These are phyloP conservation scores for Termitomyces heimii DNA, from an alignment of 768 basidiomycete species.

Conservation along the genomic window DNA sequence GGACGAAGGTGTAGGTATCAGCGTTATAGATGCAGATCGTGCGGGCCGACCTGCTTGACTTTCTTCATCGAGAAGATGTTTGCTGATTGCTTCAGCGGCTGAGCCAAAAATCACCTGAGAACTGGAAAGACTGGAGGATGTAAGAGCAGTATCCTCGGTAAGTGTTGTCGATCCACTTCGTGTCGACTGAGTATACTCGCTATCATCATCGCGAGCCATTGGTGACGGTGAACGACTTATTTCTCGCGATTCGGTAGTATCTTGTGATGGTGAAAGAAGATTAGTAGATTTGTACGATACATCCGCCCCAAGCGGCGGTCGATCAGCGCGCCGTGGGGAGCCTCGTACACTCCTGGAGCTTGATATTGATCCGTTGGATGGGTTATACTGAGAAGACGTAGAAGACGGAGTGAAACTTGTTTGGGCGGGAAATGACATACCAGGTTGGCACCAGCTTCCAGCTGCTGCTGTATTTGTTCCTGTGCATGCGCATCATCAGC, in stretches of 20 bases:
- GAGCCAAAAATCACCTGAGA: constrained; percentile 34
- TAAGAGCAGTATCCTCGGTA: constrained; percentile 51
- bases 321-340: constrained; percentile 57
- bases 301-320: constrained; percentile 35
- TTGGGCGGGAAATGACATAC: constrained; percentile 37
- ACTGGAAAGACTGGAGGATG: constrained; percentile 48
- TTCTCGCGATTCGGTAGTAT: constrained; percentile 35
- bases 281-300: constrained; percentile 33
- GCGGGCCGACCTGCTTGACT: constrained; percentile 35
- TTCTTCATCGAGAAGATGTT: constrained; percentile 48
- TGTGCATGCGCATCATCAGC: constrained; percentile 80
- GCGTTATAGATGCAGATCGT: constrained; percentile 23
- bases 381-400: constrained; percentile 47
- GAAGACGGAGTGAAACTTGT: background rate
- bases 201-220: constrained; percentile 47
- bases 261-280: constrained; percentile 39
- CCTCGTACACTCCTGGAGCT: constrained; percentile 65
- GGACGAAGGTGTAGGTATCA: constrained; percentile 21
- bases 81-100: constrained; percentile 57
- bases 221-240: constrained; percentile 38
- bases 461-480: constrained; percentile 82
- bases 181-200: constrained; percentile 48
- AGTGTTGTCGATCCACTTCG: constrained; percentile 30
- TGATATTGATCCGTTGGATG: constrained; percentile 50
- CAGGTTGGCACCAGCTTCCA: constrained; percentile 67